Evolutionary conservation across 257 asterid genomes (phyloP).

Genomic region (Vinca minor): DNA sequence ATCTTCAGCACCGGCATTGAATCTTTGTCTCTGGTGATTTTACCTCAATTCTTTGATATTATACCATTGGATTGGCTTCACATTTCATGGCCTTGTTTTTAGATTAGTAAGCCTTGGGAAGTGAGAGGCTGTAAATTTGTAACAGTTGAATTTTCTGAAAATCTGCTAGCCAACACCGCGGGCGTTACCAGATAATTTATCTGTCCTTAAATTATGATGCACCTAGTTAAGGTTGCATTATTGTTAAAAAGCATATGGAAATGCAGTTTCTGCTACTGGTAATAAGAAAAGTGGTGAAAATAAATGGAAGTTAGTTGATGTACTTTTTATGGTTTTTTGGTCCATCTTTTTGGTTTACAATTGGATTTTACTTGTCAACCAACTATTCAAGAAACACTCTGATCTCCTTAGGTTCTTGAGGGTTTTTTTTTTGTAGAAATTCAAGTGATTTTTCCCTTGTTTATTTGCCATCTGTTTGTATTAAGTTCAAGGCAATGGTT

Average conservation of each 20-base stretch:
- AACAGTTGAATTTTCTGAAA: conserved; percentile 11
- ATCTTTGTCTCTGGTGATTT: conserved; percentile 8
- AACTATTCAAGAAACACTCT: too few species aligned
- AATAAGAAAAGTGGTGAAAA: conserved; percentile 8
- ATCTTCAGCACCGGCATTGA: too few species aligned
- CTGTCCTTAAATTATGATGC: neutral
- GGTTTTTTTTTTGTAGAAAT: too few species aligned
- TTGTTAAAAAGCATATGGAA: conserved; percentile 11
- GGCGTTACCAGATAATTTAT: conserved; percentile 17
- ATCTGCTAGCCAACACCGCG: neutral
- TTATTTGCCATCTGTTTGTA: too few species aligned
- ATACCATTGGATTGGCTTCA: conserved; percentile 34
- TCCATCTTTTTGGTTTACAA: too few species aligned
- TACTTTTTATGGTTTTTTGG: neutral
- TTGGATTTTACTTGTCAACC: too few species aligned
- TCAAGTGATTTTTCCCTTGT: too few species aligned
- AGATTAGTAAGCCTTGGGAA: conserved; percentile 17
- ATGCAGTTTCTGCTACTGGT: too few species aligned
- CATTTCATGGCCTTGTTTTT: conserved; percentile 33
- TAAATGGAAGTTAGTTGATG: conserved; percentile 5
- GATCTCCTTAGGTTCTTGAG: too few species aligned
- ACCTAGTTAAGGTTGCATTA: conserved; percentile 5
- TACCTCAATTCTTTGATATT: conserved; percentile 27
- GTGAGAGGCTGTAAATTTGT: conserved; percentile 27
- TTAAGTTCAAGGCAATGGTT: too few species aligned